These are phyloP conservation scores for Luffa aegyptiaca DNA, from an alignment of 306 rosid genomes.

Conservation along the genomic window DNA sequence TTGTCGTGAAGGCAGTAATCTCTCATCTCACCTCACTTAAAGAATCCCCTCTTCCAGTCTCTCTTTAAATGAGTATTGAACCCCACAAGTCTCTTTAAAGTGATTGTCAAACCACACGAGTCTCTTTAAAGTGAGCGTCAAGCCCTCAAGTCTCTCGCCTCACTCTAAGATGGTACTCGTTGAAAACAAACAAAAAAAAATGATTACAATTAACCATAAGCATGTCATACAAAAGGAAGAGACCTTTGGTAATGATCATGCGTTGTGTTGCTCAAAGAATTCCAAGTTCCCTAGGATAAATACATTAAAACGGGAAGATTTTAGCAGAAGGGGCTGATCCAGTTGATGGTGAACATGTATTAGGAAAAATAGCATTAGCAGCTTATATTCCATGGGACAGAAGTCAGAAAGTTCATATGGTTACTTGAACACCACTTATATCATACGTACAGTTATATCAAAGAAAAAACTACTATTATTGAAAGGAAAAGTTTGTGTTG, in stretches of 20 bases:
- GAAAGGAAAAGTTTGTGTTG: not conserved
- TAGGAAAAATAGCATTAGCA: no score
- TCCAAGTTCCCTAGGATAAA: no score
- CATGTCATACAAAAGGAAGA: not conserved
- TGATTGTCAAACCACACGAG: no score
- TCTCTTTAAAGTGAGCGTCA: not conserved
- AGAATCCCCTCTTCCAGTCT: not conserved
- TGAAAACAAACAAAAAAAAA: no score
- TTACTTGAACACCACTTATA: not conserved
- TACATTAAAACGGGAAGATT: no score
- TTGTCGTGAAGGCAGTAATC: not conserved
- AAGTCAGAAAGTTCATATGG: no score
- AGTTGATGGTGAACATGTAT: no score
- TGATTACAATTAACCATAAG: not conserved
- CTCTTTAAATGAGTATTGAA: not conserved
- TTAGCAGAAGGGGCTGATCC: no score
- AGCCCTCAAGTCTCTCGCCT: not conserved
- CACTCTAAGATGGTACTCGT: no score
- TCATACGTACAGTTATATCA: not conserved
- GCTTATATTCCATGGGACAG: no score
- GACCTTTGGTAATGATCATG: not conserved
- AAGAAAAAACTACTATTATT: not conserved
- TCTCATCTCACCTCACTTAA: not conserved
- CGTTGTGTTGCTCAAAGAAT: not conserved
- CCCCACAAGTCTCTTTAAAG: not conserved